A percentile compares a stretch with the other conserved stretches of the same genome.
Conservation (phyloP, 1,139 yeast genomes). For the Saccharomycopsis hybrid region DNA sequence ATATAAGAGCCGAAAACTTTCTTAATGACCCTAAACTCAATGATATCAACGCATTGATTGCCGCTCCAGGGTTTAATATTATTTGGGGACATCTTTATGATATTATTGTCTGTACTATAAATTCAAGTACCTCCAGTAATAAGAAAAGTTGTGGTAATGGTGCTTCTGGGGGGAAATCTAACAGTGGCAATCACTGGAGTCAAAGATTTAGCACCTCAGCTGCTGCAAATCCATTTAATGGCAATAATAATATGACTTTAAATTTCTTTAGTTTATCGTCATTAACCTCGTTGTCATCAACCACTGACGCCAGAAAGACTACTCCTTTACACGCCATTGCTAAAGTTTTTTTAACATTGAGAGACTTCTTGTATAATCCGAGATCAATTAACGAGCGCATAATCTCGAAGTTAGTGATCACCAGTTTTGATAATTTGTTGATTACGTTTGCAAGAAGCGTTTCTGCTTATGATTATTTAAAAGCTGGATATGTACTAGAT, state of each 20-base stretch:
- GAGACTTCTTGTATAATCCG: conserved; percentile 37
- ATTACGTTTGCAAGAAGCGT: conserved; percentile 42
- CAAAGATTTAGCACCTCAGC: conserved; percentile 15
- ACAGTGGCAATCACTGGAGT: conserved; percentile 6
- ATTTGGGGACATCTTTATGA: conserved; percentile 33
- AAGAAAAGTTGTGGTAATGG: conserved; percentile 1
- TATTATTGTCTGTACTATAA: conserved; percentile 28
- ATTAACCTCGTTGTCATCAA: conserved; percentile 21
- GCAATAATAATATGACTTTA: conserved; percentile 16
- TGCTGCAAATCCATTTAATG: conserved; percentile 1
- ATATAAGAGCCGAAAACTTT: background rate
- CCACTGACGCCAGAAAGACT: conserved; percentile 31
- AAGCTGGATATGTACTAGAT: conserved; percentile 40
- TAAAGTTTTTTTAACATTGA: conserved; percentile 39
- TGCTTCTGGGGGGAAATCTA: background rate
- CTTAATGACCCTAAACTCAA: background rate
- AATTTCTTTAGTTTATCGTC: conserved; percentile 21
- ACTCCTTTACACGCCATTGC: conserved; percentile 31
- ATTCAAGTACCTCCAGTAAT: conserved; percentile 15
- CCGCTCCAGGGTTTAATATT: conserved; percentile 33
- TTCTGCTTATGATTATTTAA: conserved; percentile 40
- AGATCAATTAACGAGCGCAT: conserved; percentile 33
- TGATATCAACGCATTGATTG: conserved; percentile 11
- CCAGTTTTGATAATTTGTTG: conserved; percentile 45
- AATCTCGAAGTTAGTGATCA: conserved; percentile 39